phyloP scores from a whole-genome alignment of 2,329 filamentous ascomycete species.

The Raffaelea arxii region DNA sequence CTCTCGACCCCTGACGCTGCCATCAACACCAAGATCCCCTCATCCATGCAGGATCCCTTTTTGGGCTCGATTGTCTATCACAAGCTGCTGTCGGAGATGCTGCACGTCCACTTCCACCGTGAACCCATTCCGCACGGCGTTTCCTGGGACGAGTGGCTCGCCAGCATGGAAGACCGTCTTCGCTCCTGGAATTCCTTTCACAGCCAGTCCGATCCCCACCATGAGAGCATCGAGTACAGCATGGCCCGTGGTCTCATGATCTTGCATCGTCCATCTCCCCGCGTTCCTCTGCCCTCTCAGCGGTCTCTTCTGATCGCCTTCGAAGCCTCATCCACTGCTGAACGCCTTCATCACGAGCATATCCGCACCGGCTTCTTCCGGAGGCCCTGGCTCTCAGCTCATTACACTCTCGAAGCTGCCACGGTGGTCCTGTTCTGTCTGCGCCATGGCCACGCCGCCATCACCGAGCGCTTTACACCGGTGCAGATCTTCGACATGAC shows the following conservation, averaged over 20 bases:
- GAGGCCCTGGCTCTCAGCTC: slow-evolving; percentile 11
- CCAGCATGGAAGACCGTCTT: slow-evolving; percentile 8
- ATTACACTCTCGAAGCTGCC: slow-evolving; percentile 11
- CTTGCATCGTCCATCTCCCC: slow-evolving; percentile 9
- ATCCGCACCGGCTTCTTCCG: slow-evolving; percentile 9
- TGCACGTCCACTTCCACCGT: slow-evolving; percentile 11
- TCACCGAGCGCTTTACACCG: slow-evolving; percentile 16
- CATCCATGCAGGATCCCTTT: slow-evolving; percentile 3
- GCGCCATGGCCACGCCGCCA: slow-evolving; percentile 19
- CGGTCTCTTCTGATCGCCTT: slow-evolving; percentile 9
- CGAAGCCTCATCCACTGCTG: slow-evolving; percentile 10
- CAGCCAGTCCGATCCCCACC: background rate
- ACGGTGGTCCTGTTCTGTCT: slow-evolving; percentile 20
- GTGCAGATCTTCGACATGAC: slow-evolving; percentile 22
- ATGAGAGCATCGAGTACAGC: slow-evolving; percentile 4
- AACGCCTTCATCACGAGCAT: slow-evolving; percentile 10
- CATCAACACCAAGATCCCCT: slow-evolving; percentile 6
- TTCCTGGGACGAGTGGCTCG: slow-evolving; percentile 11
- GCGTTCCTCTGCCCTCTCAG: slow-evolving; percentile 7
- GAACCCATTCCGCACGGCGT: slow-evolving; percentile 5
- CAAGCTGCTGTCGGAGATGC: slow-evolving; percentile 9
- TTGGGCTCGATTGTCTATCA: slow-evolving; percentile 7
- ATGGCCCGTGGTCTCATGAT: slow-evolving; percentile 8
- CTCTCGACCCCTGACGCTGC: slow-evolving; percentile 9
- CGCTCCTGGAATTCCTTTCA: slow-evolving; percentile 2